Evolutionary conservation across 345 rosid genomes (phyloP), one percentile per base, ranked within the genome.

Genomic region (Kernera saxatilis): DNA sequence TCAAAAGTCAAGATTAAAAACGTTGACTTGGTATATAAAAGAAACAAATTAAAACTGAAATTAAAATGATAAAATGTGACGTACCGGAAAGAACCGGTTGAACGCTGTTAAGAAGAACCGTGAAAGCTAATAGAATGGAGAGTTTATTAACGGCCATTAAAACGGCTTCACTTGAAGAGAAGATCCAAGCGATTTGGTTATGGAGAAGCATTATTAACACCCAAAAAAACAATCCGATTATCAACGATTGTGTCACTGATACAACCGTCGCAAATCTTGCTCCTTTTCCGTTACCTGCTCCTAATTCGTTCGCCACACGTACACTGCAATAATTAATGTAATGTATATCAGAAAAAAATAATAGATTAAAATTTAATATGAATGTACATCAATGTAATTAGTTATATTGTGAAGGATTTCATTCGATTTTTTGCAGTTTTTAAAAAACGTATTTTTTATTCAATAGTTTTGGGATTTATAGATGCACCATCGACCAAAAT

Each of bases 21-120:
- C 53, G 3, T 60, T 71, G 52, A 39, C 33, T 60, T 7, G 1
- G 3, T 10, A 11, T 19, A 55, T 9, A 12, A 44, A 44, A 23
- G 1, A 2, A 29, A 1, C 1, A 6, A 15, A 49, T 0, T 1
- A 0, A 29, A 1, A n/a, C 18, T 9, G 15, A 14, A 18, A 55
- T 19, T 32, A 32, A n/a, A n/a, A 13, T 17, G 18, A 22, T 12
- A 39, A 23, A 19, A 0, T 4, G 9, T 0, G 2, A 52, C 55
- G 17, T 85, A 90, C 97, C 97, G 1, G 97, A 93, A 50, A 91
- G 92, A 73, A 93, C 75, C 18, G 96, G 98, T 64, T 91, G 97
- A 13, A 91, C 73, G 43, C 97, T 93, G 62, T 91, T 93, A 79
- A 93, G 96, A 49, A 91, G 79, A 64, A 93, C 48, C 6, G 97